Percentiles rank a stretch among this genome's conserved stretches.
Conservation (phyloP, 306 rosid genomes). For the Luffa aegyptiaca region DNA sequence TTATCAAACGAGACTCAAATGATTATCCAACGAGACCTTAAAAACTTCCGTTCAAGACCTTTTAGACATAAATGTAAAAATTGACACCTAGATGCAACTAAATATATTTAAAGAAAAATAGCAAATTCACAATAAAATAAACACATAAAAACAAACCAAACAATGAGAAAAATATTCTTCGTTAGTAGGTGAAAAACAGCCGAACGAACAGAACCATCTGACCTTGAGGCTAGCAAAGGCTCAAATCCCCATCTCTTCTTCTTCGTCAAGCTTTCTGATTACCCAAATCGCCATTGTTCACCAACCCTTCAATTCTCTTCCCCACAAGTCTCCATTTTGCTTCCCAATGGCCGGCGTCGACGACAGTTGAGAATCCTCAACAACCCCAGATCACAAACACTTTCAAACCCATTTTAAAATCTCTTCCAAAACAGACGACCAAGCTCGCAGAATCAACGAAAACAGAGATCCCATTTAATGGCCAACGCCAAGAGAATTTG, state of each 20-base stretch:
- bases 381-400: background rate
- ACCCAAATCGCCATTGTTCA: background rate
- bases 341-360: background rate
- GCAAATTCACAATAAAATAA: background rate
- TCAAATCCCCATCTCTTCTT: background rate
- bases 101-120: background rate
- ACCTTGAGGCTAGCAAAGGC: background rate
- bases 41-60: too few relatives aligned
- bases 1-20: too few relatives aligned
- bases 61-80: too few relatives aligned
- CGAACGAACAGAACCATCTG: background rate
- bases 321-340: background rate
- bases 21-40: too few relatives aligned
- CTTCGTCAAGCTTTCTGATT: background rate
- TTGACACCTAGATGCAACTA: background rate
- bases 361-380: background rate
- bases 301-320: background rate
- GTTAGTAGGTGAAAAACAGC: conserved; percentile 1
- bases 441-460: background rate
- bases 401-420: background rate
- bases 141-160: background rate
- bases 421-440: background rate
- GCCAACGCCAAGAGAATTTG: conserved; percentile 34
- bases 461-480: conserved; percentile 9
- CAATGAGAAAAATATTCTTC: background rate